Evolutionary conservation across 2,329 filamentous ascomycete species (phyloP), one percentile per base, ranked within the genome.

Genomic region (Beauveria caledonica): DNA sequence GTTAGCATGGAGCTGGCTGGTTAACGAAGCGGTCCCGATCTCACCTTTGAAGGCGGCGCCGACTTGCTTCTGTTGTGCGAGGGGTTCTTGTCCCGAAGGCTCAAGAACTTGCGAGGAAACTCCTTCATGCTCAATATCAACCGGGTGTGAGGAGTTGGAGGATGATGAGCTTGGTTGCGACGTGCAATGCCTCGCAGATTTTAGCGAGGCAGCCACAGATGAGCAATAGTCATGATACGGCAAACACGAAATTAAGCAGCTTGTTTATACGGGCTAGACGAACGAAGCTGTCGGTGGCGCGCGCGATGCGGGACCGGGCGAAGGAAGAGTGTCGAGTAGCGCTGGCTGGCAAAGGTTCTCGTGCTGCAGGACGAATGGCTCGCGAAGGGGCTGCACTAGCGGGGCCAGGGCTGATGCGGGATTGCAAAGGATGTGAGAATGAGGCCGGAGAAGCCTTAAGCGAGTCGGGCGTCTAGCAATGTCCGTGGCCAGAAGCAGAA

Each of bases 101-200:
- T 89, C 62, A 89, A 83, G 71, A 91, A 86, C 68, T 87, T 85
- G 70, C 83, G 85, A 53, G 80, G 79, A 62, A 81, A 74, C 64
- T 78, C 73, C 73, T 81, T 84, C 78, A 84, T 83, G 69, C 66
- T 78, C 69, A 19, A 29, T 48, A 5, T 60, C 63, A 64, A 56
- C 36, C 63, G 49, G 50, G 13, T 36, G 25, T 8, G 52, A 17
- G 46, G 46, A 33, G 19, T 33, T 39, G 48, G 17, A 4, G 23
- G 17, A 23, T 23, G 48, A 27, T n/a, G 15, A 5, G 19, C 11
- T 15, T 19, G 36, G 27, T 44, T 13, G 25, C 40, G 39, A 27
- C 27, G 27, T 21, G 49, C 65, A 60, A 55, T 64, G 64, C 63
- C 69, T 70, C 70, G 70, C 68, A 62, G 63, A 48, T 57, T 64